A percentile compares a stretch with the other conserved stretches of the same genome.
Conservation (phyloP, 768 basidiomycete genomes). For the Tricholoma bakamatsutake region DNA sequence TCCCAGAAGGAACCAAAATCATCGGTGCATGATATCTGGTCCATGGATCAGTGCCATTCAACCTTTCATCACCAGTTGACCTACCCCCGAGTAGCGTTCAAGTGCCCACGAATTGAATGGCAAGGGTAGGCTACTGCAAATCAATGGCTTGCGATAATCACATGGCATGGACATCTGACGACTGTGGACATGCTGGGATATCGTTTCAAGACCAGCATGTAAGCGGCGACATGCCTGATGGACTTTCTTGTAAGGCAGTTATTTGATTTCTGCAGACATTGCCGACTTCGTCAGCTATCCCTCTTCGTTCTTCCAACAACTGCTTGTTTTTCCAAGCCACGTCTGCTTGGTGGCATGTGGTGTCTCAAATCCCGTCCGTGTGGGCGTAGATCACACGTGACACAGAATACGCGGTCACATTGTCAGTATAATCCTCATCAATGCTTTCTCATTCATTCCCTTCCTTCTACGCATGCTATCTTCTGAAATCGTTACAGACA, state of each 20-base stretch:
- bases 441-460: constrained; percentile 44
- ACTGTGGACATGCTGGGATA: not conserved
- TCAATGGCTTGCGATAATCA: not conserved
- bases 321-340: constrained; percentile 35
- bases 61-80: not conserved
- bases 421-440: constrained; percentile 17
- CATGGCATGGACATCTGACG: not conserved
- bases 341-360: constrained; percentile 37
- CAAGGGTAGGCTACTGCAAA: too few species aligned
- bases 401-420: not conserved
- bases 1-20: constrained; percentile 18
- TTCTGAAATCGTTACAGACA: constrained; percentile 61
- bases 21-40: not conserved
- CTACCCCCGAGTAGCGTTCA: not conserved
- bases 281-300: constrained; percentile 33
- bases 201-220: constrained; percentile 4
- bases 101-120: not conserved
- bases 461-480: constrained; percentile 78
- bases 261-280: constrained; percentile 30
- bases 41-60: not conserved
- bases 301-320: constrained; percentile 39
- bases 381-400: not conserved
- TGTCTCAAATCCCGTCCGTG: constrained; percentile 22
- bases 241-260: constrained; percentile 24
- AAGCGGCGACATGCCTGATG: constrained; percentile 8